Evolutionary conservation across 2,329 filamentous ascomycete genomes (phyloP).

Genomic region (Zymoseptoria passerinii): DNA sequence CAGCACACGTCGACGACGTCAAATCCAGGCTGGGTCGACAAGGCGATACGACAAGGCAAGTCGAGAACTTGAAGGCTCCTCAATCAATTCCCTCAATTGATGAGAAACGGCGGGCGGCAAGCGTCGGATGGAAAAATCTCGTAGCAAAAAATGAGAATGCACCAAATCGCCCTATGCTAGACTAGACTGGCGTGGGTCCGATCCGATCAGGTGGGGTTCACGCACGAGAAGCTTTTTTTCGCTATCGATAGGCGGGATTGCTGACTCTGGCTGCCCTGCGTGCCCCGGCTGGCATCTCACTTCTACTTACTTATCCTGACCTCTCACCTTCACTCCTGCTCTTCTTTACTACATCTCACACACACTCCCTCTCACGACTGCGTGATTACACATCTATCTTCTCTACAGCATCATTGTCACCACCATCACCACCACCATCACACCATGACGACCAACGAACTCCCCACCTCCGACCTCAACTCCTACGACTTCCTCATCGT

Average conservation of each 20-base stretch:
- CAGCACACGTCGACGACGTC: not conserved
- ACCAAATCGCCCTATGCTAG: not conserved
- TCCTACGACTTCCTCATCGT: conserved; percentile 79
- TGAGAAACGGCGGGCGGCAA: not conserved
- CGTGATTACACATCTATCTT: not conserved
- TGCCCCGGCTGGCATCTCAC: not conserved
- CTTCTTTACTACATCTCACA: not conserved
- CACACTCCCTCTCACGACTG: not conserved
- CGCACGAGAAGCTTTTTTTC: not conserved
- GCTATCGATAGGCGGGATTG: not conserved
- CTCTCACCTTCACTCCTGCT: not conserved
- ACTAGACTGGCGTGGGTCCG: too few species aligned
- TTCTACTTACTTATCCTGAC: not conserved
- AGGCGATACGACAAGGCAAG: not conserved
- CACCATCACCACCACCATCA: conserved; percentile 1
- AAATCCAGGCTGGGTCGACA: too few species aligned
- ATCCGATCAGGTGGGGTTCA: not conserved
- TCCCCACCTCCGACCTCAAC: conserved; percentile 56
- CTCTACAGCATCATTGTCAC: conserved; percentile 2
- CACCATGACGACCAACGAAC: conserved; percentile 57
- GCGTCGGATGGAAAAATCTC: not conserved
- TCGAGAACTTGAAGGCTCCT: not conserved
- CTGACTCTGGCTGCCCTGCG: not conserved
- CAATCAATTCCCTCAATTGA: not conserved
- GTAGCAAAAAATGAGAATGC: too few species aligned